Conservation (phyloP, 2,329 filamentous ascomycete species). For the Fusarium sp. region DNA sequence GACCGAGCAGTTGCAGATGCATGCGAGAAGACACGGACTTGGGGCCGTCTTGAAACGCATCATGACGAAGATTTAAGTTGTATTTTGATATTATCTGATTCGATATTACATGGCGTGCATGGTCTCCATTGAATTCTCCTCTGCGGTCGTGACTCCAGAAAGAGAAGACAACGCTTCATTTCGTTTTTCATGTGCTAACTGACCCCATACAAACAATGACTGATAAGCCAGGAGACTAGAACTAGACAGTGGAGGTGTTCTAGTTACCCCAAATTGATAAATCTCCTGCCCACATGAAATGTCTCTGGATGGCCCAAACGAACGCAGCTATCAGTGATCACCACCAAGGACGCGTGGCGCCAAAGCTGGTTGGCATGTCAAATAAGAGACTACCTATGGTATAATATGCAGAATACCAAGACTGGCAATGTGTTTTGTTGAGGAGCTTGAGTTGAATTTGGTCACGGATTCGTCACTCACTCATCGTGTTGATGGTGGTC, state of each 20-base stretch:
- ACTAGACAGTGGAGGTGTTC: background rate
- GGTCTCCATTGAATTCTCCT: background rate
- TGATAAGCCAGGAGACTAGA: conserved; percentile 14
- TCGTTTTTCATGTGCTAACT: conserved; percentile 21
- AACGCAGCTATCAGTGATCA: conserved; percentile 22
- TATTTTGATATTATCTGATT: conserved; percentile 1
- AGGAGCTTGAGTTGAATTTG: conserved; percentile 21
- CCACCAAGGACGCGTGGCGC: conserved; percentile 32
- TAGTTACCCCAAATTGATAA: conserved; percentile 19
- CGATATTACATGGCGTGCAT: conserved; percentile 19
- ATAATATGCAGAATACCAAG: background rate
- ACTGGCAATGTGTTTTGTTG: conserved; percentile 30
- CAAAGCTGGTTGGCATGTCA: conserved; percentile 4
- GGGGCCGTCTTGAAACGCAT: conserved; percentile 32
- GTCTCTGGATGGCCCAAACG: conserved; percentile 22
- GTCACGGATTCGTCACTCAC: background rate
- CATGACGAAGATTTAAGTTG: conserved; percentile 33
- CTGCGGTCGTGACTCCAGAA: background rate
- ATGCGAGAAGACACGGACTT: conserved; percentile 32
- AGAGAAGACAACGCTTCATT: background rate
- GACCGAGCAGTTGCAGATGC: conserved; percentile 25
- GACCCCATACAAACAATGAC: background rate
- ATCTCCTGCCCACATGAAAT: background rate
- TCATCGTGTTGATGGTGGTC: conserved; percentile 8
- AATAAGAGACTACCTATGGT: background rate